phyloP scores from a whole-genome alignment of 139 green algal genomes.

The Coccomyxa sp. region DNA sequence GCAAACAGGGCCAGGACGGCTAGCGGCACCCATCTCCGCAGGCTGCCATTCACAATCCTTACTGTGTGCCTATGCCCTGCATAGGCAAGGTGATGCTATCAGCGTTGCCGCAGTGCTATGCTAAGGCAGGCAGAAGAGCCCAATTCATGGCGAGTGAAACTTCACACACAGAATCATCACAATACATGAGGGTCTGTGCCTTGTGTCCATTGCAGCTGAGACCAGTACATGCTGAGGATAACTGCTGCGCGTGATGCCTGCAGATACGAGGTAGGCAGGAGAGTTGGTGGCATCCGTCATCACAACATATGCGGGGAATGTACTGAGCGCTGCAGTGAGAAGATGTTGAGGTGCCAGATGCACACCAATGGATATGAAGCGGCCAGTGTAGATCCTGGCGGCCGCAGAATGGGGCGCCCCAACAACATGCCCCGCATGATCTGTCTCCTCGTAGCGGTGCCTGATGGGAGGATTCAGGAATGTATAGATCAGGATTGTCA shows the following conservation, averaged over 20 bases:
- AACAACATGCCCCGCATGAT: not conserved
- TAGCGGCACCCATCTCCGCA: constrained; percentile 23
- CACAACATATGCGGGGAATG: too few relatives aligned
- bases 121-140: too few relatives aligned
- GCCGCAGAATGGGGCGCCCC: not conserved
- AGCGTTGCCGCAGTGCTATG: too few relatives aligned
- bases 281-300: too few relatives aligned
- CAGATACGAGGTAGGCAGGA: not conserved
- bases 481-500: constrained; percentile 15
- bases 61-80: not conserved
- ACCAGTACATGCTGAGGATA: too few relatives aligned
- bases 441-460: constrained; percentile 1
- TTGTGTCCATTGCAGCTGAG: too few relatives aligned
- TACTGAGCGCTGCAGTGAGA: too few relatives aligned
- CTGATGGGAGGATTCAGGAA: constrained; percentile 13
- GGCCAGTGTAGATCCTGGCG: not conserved
- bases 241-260: not conserved
- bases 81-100: not conserved
- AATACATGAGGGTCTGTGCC: too few relatives aligned
- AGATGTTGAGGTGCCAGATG: too few relatives aligned
- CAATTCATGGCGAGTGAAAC: too few relatives aligned
- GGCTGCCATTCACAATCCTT: not conserved
- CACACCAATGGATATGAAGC: too few relatives aligned
- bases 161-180: too few relatives aligned
- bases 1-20: constrained; percentile 20